Evolutionary conservation across 495 filamentous ascomycete genomes (phyloP), one percentile per base, ranked within the genome.

Genomic region (Hypoxylon rickii): DNA sequence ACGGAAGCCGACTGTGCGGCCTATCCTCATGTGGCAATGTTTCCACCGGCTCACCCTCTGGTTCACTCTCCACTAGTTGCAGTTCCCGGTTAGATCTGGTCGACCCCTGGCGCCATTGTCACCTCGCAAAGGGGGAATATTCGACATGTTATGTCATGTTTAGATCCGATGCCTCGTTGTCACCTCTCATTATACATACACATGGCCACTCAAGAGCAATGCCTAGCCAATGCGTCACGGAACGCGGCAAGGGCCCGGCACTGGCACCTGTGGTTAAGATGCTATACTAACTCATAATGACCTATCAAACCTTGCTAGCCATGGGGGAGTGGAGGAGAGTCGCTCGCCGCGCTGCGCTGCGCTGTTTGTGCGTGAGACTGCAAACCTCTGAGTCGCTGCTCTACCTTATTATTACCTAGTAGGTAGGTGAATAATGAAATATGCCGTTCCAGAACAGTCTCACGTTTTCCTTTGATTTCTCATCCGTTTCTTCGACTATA

Each of bases 361-460:
- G 53, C 34, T 47, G 48, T 63, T 63, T 63, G 59, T 53, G 53
- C 48, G 38, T 63, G 53, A 26, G 43, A 55, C 47, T 46, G 45
- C 40, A 15, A 12, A 8, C 32, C 18, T n/a, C 39, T 40, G 52
- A 55, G 29, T 40, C 18, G 36, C 37, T 51, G 36, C 11, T 37
- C n/a, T 47, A 15, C 8, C 20, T 3, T 42, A 38, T 42, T 51
- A 38, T 45, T 18, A 4, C 24, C 4, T 29, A 29, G 24, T 34
- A 11, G 41, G 19, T 29, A 34, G 24, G 40, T 55, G 34, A 51
- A 42, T 37, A 44, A 18, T 2, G 10, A 22, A 22, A 15, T 41
- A 41, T 38, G 48, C 7, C 39, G 11, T 57, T 63, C 47, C 33
- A 63, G 48, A 63, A 53, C 12, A 34, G 44, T 57, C 34, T 45